Base-by-base conservation (phyloP, 345 rosid genomes). In the Populus nigra region DNA sequence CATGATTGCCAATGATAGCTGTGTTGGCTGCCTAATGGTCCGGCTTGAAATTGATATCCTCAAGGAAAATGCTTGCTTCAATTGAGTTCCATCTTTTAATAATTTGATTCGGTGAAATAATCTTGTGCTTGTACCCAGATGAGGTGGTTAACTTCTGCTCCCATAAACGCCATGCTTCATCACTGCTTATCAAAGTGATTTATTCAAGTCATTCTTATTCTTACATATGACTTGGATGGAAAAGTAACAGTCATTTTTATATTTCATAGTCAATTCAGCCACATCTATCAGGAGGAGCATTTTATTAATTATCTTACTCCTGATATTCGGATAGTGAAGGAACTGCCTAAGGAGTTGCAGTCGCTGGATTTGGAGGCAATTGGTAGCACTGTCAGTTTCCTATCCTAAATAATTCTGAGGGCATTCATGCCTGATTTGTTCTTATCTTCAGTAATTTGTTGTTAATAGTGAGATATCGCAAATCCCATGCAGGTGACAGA, bases 261-360 rank as follows among this genome's bases (percentile, higher is more conserved):
- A 43, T 74, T 83, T 76, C 65, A 72, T 84, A 96, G 99, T 89
- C 97, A 89, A 85, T 96, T 96, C 86, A 79, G 88, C 78, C 91
- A 96, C 84, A 89, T 96, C 88, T 96, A 96, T 86, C 97, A 87
- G 77, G 97, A 89, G 89, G 92, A 93, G 83, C 88, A 91, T 86
- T 96, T 96, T 84, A 86, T 92, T 61, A 83, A 90, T 73, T 87
- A 89, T 86, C 84, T 96, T 83, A 76, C 89, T 82, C 97, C 94
- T 35, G 98, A 92, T 86, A 88, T 96, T 73, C 92, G 85, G 83
- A 89, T 91, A 73, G 94, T 92, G 81, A 92, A 89, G 88, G 88
- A 91, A 79, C 90, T 93, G 81, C 97, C 99, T 0, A 76, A 86
- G 73, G 93, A 90, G 88, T 91, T 96, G 45, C 91, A 31, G 78